Evolutionary conservation across 1,284 basidiomycete genomes (phyloP), one percentile per base, ranked within the genome.

Genomic region (Cryptococcus sp.): DNA sequence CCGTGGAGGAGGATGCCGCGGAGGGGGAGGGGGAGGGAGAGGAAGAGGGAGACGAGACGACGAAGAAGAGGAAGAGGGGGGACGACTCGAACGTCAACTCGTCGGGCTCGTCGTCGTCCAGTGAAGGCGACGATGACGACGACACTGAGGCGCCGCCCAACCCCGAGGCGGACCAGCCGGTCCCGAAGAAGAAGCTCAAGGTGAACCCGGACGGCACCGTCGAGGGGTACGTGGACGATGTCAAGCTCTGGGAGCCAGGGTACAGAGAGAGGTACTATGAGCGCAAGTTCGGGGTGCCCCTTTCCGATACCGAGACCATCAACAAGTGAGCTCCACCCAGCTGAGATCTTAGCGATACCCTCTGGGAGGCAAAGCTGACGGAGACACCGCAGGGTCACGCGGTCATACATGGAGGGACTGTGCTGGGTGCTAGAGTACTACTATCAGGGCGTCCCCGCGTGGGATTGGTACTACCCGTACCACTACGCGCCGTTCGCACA

Each of bases 391-490:
- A 95, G 92, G 59, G 73, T 99, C 55, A 88, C 91, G 3, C 84
- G 83, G 61, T 78, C 80, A 38, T 99, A 99, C 75, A 82, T 98
- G 56, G 94, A 98, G 78, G 96, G 96, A 43, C 82, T 99, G 50
- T 87, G 86, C 56, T 98, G 96, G 96, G 96, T 99, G 0, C 78
- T 99, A 51, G 87, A 89, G 58, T 98, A 98, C 78, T 98, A 98
- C 74, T 99, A 98, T 77, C 95, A 98, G 83, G 96, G 96, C 64
- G 91, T 91, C 70, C 92, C 95, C 4, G 95, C 93, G 1, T 99
- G 96, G 96, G 87, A 93, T 69, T 99, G 96, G 96, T 99, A 88
- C 78, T 98, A 98, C 73, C 96, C 96, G 0, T 96, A 90, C 72
- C 95, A 99, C 78, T 98, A 95, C 74, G 92, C 96, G 4, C 96